A percentile compares a stretch with the other conserved stretches of the same genome.
Evolutionary conservation across 192 early-diverging fungal genomes (phyloP).

Genomic region (Lunasporangiospora selenospora): DNA sequence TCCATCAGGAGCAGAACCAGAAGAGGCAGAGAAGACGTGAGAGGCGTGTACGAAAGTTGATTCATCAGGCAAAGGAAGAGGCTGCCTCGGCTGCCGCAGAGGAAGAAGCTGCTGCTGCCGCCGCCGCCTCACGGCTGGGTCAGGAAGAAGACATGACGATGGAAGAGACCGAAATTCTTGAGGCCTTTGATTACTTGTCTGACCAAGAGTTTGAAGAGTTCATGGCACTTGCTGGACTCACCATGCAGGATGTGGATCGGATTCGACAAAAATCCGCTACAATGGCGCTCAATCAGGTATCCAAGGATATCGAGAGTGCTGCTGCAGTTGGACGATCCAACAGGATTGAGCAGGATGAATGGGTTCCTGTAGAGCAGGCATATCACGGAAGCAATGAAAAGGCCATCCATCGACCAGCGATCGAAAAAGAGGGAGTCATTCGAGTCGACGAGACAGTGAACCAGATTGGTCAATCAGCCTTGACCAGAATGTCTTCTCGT

Average conservation of each 20-base stretch:
- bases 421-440: neutral
- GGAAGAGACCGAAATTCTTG: constrained; percentile 39
- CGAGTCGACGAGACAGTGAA: no score
- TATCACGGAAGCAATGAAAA: no score
- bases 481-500: no score
- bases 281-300: constrained; percentile 22
- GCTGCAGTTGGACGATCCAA: constrained; percentile 2
- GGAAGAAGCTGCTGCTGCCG: neutral
- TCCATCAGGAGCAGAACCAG: constrained; percentile 1
- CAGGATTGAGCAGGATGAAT: no score
- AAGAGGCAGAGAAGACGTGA: constrained; percentile 4
- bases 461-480: constrained; percentile 5
- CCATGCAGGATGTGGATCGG: constrained; percentile 27
- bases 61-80: neutral
- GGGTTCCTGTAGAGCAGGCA: no score
- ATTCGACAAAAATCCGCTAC: constrained; percentile 34
- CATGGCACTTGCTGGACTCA: constrained; percentile 23
- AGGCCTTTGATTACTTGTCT: constrained; percentile 42
- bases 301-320: constrained; percentile 36
- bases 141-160: constrained; percentile 8
- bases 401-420: no score
- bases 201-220: constrained; percentile 39
- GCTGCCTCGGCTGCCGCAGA: neutral
- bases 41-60: neutral
- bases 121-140: no score